These are phyloP conservation scores for Saposhnikovia divaricata DNA, from an alignment of 129 eudicot species.

Conservation along the genomic window DNA sequence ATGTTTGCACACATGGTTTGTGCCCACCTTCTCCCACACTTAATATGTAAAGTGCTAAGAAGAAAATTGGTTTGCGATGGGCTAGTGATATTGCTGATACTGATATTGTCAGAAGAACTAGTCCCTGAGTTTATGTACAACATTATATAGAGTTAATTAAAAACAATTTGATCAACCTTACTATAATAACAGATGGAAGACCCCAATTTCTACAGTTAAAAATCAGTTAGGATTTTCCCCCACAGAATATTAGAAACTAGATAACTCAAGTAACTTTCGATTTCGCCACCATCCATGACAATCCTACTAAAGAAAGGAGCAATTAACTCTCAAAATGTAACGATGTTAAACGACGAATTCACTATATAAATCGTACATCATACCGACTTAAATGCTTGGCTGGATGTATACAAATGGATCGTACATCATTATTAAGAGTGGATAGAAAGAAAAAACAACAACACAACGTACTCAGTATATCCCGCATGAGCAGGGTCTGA, in stretches of 20 bases:
- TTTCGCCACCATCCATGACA: background rate
- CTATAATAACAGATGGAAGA: background rate
- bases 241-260: too few relatives aligned
- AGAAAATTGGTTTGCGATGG: conserved; percentile 31
- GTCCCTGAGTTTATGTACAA: conserved; percentile 31
- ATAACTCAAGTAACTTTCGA: too few relatives aligned
- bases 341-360: background rate
- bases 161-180: background rate
- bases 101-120: conserved; percentile 36
- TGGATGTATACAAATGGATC: background rate
- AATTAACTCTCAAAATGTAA: background rate
- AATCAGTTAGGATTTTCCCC: too few relatives aligned
- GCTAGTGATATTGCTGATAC: conserved; percentile 26
- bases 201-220: background rate
- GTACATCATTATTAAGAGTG: background rate
- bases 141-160: background rate
- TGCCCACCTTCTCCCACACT: conserved; percentile 71
- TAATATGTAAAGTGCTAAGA: conserved; percentile 52
- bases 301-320: background rate
- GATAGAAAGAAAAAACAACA: too few relatives aligned
- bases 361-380: background rate
- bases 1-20: conserved; percentile 74
- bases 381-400: too few relatives aligned
- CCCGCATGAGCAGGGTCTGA: too few relatives aligned
- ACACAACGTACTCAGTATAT: too few relatives aligned